Percentiles rank a stretch among this genome's conserved stretches.
Evolutionary conservation across 345 rosid species (phyloP).

Genomic region (Angophora floribunda): DNA sequence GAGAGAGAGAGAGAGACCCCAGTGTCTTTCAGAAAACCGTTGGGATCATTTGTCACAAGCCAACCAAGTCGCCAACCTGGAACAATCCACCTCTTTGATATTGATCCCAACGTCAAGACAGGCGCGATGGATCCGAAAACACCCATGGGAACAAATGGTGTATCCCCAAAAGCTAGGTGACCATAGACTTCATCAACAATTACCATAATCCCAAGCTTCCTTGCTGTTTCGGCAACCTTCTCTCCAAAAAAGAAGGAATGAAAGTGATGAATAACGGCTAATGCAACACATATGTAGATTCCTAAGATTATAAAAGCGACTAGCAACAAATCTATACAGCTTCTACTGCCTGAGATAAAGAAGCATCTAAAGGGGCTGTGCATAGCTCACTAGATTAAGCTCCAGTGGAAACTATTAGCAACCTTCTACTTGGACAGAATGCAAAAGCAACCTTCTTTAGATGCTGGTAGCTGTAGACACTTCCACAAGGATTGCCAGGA

Average conservation of each 20-base stretch:
- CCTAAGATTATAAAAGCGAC: not conserved
- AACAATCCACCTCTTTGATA: constrained; percentile 73
- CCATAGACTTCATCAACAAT: constrained; percentile 61
- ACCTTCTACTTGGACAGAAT: not conserved
- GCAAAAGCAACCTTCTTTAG: constrained; percentile 30
- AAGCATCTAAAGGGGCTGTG: not conserved
- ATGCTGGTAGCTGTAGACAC: constrained; percentile 46
- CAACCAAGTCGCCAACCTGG: constrained; percentile 87
- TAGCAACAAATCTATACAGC: not conserved
- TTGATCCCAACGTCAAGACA: constrained; percentile 50
- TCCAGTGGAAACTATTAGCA: not conserved
- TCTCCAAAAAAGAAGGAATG: not conserved
- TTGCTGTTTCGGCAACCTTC: constrained; percentile 51
- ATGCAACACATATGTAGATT: not conserved
- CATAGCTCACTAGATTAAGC: not conserved
- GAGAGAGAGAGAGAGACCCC: constrained; percentile 24
- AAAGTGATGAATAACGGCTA: not conserved
- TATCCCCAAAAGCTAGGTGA: constrained; percentile 45
- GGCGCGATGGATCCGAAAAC: constrained; percentile 45
- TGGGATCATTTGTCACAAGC: constrained; percentile 50
- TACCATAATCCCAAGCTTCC: constrained; percentile 57
- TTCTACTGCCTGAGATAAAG: not conserved
- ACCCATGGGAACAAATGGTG: constrained; percentile 58
- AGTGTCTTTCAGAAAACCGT: constrained; percentile 29
- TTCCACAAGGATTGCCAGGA: constrained; percentile 68